Evolutionary conservation across 2,329 filamentous ascomycete genomes (phyloP), one percentile per base, ranked within the genome.

Genomic region (Pseudocercospora cruenta): DNA sequence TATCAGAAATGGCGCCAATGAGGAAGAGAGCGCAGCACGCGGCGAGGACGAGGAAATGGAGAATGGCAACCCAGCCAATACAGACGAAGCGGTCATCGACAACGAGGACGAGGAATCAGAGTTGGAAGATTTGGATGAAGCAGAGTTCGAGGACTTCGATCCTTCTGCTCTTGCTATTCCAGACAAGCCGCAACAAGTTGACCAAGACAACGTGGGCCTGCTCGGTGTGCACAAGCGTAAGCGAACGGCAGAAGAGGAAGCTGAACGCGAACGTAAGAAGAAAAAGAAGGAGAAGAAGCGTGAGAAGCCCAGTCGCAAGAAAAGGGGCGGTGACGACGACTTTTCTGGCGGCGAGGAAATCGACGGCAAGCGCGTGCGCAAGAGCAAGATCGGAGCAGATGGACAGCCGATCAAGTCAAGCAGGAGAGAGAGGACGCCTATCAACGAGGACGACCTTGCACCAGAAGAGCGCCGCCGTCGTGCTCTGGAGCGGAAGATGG

Each of bases 401-500:
- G 75, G 74, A 70, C 84, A 85, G 70, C 84, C 82, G 67, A 81
- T 80, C 45, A 84, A 83, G 71, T 80, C 45, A 84, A 83, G 71
- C 59, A 75, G 78, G 63, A 78, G 74, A 58, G 79, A 78, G 21
- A 72, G 78, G 51, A 87, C 89, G 66, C 86, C 88, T 4, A 88
- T 92, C 69, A 86, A 91, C 70, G 92, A 96, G 67, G 91, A 93
- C 74, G 85, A 90, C 68, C 80, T 98, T 72, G 90, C 91, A 21
- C 92, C 93, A 0, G 93, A 95, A 79, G 92, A 97, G 81, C 87
- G 92, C 73, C 88, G 94, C 72, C 89, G 91, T 73, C 86, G 92
- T 71, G 94, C 93, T 21, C 88, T 99, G 61, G 92, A 97, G 74
- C 87, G 90, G 71, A 91, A 92, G 63, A 92, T 98, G 82, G 92